These are phyloP conservation scores for Blakeslea trispora DNA, from an alignment of 371 early-diverging fungal species.

Conservation along the genomic window DNA sequence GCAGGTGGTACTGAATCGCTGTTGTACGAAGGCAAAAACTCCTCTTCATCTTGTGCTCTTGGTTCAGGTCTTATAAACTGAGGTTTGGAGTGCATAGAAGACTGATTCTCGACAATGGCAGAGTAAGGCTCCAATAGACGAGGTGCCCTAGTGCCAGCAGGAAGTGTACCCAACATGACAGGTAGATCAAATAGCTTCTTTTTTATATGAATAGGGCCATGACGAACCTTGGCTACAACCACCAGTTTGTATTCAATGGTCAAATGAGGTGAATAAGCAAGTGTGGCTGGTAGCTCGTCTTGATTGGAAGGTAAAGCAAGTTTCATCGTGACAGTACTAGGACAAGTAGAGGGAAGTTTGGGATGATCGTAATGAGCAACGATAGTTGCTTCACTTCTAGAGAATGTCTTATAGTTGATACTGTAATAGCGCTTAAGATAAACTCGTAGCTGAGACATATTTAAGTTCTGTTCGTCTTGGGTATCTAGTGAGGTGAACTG, in stretches of 20 bases:
- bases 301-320: constrained; percentile 3
- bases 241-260: constrained; percentile 22
- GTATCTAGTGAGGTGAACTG: constrained; percentile 1
- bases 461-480: constrained; percentile 5
- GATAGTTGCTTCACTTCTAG: constrained; percentile 21
- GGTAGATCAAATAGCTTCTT: constrained; percentile 28
- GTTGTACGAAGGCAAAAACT: constrained; percentile 27
- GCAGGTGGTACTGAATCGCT: constrained; percentile 22
- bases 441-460: constrained; percentile 19
- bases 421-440: constrained; percentile 27
- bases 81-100: constrained; percentile 11
- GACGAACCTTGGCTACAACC: constrained; percentile 18
- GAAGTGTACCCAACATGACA: constrained; percentile 25
- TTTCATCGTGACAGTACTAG: constrained; percentile 16
- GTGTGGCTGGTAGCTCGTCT: constrained; percentile 11
- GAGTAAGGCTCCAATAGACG: constrained; percentile 25
- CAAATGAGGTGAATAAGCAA: constrained; percentile 23
- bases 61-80: constrained; percentile 17
- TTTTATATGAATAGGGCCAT: constrained; percentile 25
- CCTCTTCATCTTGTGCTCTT: constrained; percentile 11
- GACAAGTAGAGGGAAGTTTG: constrained; percentile 11
- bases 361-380: constrained; percentile 13
- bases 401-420: constrained; percentile 32
- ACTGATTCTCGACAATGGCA: constrained; percentile 13
- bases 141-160: constrained; percentile 26